Evolutionary conservation across 2,329 filamentous ascomycete species (phyloP).

Genomic region (Microcera coccophila): DNA sequence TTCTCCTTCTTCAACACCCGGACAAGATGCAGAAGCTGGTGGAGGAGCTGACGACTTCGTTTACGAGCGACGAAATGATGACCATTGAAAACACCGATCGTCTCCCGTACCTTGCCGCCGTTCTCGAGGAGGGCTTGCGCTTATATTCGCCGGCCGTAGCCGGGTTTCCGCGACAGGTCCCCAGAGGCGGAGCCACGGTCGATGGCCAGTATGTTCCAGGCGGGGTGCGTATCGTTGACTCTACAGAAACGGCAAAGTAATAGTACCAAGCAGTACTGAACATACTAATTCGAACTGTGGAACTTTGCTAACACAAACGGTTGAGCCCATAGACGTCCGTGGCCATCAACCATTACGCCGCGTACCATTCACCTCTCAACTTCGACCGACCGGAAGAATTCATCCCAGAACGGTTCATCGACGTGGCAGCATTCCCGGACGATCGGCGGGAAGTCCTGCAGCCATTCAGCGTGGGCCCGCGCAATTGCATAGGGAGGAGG

Average conservation of each 20-base stretch:
- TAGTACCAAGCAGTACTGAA: too few relatives aligned
- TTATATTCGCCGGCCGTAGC: slow-evolving; percentile 30
- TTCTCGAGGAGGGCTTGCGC: slow-evolving; percentile 40
- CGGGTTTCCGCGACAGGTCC: slow-evolving; percentile 23
- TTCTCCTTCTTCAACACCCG: slow-evolving; percentile 26
- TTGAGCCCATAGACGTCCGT: too few relatives aligned
- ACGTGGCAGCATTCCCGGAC: slow-evolving; percentile 27
- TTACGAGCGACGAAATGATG: slow-evolving; percentile 37
- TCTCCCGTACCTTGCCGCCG: slow-evolving; percentile 30
- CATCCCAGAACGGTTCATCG: slow-evolving; percentile 14
- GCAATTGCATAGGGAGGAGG: slow-evolving; percentile 50
- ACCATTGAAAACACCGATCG: slow-evolving; percentile 14
- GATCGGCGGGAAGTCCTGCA: slow-evolving; percentile 42
- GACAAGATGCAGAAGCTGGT: slow-evolving; percentile 24
- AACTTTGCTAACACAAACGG: too few relatives aligned
- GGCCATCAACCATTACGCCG: slow-evolving; percentile 30
- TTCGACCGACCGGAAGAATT: slow-evolving; percentile 41
- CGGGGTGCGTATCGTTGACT: too few relatives aligned
- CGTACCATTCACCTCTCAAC: slow-evolving; percentile 39
- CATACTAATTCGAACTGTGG: too few relatives aligned
- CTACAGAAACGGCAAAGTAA: too few relatives aligned
- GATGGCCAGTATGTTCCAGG: slow-evolving; percentile 27
- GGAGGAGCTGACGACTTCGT: slow-evolving; percentile 38
- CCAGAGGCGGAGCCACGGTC: slow-evolving; percentile 31
- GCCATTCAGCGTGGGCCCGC: slow-evolving; percentile 45